A percentile compares a stretch with the other conserved stretches of the same genome.
Conservation (phyloP, 306 rosid species). For the Senna siamea region DNA sequence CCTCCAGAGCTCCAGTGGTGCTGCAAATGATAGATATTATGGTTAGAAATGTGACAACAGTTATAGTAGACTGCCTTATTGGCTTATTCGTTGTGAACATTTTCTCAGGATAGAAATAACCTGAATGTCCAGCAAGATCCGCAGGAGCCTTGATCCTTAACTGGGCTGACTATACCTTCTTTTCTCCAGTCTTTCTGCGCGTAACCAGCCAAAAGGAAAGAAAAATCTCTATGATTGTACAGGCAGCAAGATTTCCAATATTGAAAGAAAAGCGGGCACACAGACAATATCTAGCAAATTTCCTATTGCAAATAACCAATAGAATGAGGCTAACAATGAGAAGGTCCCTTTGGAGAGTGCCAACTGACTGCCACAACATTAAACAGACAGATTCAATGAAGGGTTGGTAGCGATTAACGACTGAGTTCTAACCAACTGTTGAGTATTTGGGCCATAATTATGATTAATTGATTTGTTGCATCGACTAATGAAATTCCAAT, state of each 20-base stretch:
- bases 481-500: background rate
- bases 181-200: constrained; percentile 95
- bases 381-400: background rate
- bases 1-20: constrained; percentile 93
- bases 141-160: constrained; percentile 79
- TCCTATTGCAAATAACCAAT: background rate
- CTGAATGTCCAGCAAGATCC: constrained; percentile 67
- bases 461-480: background rate
- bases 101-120: constrained; percentile 29
- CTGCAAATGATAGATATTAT: constrained; percentile 50
- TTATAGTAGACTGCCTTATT: constrained; percentile 1
- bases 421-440: background rate
- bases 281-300: background rate
- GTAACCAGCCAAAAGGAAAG: constrained; percentile 5
- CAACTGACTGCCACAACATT: background rate
- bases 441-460: background rate
- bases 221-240: constrained; percentile 23
- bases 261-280: background rate
- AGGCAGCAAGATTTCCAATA: background rate
- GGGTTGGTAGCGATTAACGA: too few species aligned
- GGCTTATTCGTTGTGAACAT: background rate
- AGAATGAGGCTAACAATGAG: background rate
- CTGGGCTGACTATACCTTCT: constrained; percentile 71
- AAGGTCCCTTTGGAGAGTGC: background rate
- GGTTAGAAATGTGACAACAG: constrained; percentile 25